These are phyloP conservation scores for Pinus taeda DNA, from an alignment of 75 land plant genomes.

Conservation along the genomic window DNA sequence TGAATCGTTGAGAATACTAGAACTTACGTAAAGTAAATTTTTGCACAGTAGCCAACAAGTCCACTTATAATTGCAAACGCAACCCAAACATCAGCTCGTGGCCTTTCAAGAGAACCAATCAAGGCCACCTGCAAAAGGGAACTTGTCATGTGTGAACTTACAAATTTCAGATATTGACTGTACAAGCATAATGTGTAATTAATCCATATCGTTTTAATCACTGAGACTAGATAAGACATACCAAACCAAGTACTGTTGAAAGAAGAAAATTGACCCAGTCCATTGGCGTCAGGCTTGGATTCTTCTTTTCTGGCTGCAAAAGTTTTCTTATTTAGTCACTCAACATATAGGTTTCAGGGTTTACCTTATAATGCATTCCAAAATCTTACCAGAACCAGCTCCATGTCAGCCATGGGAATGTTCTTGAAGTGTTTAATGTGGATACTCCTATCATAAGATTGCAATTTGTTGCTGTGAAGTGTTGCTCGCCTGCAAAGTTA, in stretches of 20 bases:
- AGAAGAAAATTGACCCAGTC: slow-evolving; percentile 89
- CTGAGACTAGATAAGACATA: slow-evolving; percentile 23
- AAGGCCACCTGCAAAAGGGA: slow-evolving; percentile 66
- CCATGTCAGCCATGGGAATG: slow-evolving; percentile 99
- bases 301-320: slow-evolving; percentile 94
- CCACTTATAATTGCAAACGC: slow-evolving; percentile 67
- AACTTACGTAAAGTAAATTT: slow-evolving; percentile 83
- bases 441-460: slow-evolving; percentile 60
- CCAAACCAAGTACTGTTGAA: slow-evolving; percentile 85
- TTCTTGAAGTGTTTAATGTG: slow-evolving; percentile 85
- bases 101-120: slow-evolving; percentile 69
- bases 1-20: not conserved
- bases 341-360: not conserved
- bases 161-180: not conserved
- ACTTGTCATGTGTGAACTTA: not conserved
- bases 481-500: slow-evolving; percentile 48
- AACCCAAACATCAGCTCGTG: slow-evolving; percentile 84
- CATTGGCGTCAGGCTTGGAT: slow-evolving; percentile 92
- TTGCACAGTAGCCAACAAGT: slow-evolving; percentile 85
- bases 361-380: not conserved
- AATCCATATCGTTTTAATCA: not conserved
- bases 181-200: not conserved
- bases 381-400: slow-evolving; percentile 84
- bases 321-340: not conserved
- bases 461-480: slow-evolving; percentile 17